Evolutionary conservation across 768 basidiomycete species (phyloP).

Genomic region (Mycena vitilis): DNA sequence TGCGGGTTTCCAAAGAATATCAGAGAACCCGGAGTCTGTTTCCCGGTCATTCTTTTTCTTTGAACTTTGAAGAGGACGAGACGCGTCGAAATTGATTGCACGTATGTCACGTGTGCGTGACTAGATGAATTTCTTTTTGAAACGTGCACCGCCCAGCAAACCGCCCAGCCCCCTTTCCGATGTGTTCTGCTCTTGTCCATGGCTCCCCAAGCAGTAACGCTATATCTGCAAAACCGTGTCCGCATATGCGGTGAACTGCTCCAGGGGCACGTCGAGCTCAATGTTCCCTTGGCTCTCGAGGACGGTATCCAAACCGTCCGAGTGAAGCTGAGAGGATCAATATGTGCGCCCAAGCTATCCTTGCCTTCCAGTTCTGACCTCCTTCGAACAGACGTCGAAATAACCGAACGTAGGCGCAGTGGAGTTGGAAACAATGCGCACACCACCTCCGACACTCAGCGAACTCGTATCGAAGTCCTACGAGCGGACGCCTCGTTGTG

Average conservation of each 20-base stretch:
- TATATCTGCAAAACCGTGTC: conserved; percentile 14
- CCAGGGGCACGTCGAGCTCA: conserved; percentile 21
- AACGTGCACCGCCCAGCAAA: too few species aligned
- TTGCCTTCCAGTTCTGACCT: neutral
- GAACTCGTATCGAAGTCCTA: conserved; percentile 13
- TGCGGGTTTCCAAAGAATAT: too few species aligned
- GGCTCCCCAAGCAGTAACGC: conserved; percentile 2
- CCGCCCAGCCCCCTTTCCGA: neutral
- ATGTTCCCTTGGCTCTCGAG: conserved; percentile 12
- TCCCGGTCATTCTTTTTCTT: too few species aligned
- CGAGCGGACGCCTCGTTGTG: conserved; percentile 16
- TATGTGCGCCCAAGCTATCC: conserved; percentile 2
- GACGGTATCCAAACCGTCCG: conserved; percentile 21
- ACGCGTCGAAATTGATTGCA: too few species aligned
- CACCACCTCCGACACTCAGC: conserved; percentile 2
- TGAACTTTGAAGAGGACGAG: too few species aligned
- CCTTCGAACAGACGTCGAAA: conserved; percentile 16
- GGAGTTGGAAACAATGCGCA: neutral
- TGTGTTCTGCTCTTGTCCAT: neutral
- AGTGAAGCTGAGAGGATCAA: conserved; percentile 23
- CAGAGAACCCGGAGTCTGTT: too few species aligned
- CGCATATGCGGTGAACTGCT: conserved; percentile 18
- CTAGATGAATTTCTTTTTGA: too few species aligned
- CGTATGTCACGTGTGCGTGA: too few species aligned
- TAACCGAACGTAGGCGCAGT: conserved; percentile 6